Evolutionary conservation across 495 filamentous ascomycete genomes (phyloP), one percentile per base, ranked within the genome.

Genomic region (Aspergillus biplanus): DNA sequence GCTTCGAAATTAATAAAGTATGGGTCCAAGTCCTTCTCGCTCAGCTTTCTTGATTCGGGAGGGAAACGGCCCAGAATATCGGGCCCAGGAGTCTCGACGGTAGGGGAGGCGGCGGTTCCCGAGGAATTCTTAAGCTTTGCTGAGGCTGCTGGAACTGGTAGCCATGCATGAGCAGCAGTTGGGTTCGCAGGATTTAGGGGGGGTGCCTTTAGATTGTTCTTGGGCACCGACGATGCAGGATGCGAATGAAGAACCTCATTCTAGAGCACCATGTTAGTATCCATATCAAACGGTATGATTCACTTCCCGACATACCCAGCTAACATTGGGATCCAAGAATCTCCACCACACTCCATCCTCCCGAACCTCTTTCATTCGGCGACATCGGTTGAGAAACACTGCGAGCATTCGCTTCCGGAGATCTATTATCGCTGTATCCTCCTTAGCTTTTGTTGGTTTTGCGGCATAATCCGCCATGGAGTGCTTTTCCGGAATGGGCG

Each of bases 391-490:
- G 35, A 99, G 72, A 68, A 99, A 99, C 5, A 97, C 93, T 34
- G 89, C 88, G 44, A 99, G 74, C 95, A 99, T 99, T 59, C 95
- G 89, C 73, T 97, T 97, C 56, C 95, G 86, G 44, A 97, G 82
- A 65, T 99, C 95, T 61, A 99, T 99, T 49, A 97, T 98, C 62
- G 91, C 89, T 34, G 90, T 88, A 73, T 99, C 96, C 76, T 98
- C 95, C 75, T 97, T 99, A 33, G 95, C 95, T 72, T 93, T 97
- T 33, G 95, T 97, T 0, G 95, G 95, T 66, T 97, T 97, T 18
- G 96, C 93, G 31, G 95, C 95, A 73, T 99, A 99, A 71, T 99
- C 95, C 52, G 95, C 94, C 89, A 98, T 94, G 57, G 92, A 92
- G 72, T 98, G 95, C 74, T 99, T 99, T 78, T 99, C 95, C 8